These are phyloP conservation scores for Bolboschoenus planiculmis DNA, from an alignment of 176 grass and related monocot genomes.

Conservation along the genomic window DNA sequence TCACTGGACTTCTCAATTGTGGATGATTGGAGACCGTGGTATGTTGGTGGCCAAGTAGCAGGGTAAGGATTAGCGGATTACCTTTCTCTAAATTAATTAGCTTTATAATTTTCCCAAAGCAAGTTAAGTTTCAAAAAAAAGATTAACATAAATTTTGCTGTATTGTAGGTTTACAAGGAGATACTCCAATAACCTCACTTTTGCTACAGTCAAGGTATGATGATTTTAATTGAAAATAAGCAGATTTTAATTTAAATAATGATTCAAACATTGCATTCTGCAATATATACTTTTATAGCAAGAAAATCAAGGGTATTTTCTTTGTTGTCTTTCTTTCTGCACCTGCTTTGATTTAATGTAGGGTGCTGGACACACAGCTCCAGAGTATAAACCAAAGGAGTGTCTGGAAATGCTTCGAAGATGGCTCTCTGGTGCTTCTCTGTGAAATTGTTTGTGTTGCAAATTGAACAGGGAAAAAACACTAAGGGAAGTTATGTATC, in stretches of 20 bases:
- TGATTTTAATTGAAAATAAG: neutral
- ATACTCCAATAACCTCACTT: slow-evolving; percentile 77
- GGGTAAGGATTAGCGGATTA: slow-evolving; percentile 36
- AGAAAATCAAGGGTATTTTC: neutral
- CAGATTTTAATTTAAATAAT: neutral
- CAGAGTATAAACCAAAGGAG: slow-evolving; percentile 29
- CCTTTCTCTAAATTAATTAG: neutral
- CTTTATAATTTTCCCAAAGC: neutral
- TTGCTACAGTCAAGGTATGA: slow-evolving; percentile 66
- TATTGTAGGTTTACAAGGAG: slow-evolving; percentile 40
- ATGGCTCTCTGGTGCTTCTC: slow-evolving; percentile 21
- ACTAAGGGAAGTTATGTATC: neutral
- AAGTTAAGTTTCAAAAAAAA: neutral
- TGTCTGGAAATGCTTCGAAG: slow-evolving; percentile 25
- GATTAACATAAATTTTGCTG: neutral
- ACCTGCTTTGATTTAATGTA: neutral
- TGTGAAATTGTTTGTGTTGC: neutral
- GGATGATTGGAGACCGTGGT: slow-evolving; percentile 56
- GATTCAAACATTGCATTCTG: neutral
- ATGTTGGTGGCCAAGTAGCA: slow-evolving; percentile 48
- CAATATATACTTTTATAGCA: neutral
- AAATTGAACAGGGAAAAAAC: neutral
- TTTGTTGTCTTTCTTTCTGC: neutral
- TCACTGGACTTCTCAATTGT: slow-evolving; percentile 43
- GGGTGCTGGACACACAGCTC: slow-evolving; percentile 31